Percentiles rank a stretch among this genome's conserved stretches.
phyloP scores from a whole-genome alignment of 345 rosid species.

The Salix suchowensis region DNA sequence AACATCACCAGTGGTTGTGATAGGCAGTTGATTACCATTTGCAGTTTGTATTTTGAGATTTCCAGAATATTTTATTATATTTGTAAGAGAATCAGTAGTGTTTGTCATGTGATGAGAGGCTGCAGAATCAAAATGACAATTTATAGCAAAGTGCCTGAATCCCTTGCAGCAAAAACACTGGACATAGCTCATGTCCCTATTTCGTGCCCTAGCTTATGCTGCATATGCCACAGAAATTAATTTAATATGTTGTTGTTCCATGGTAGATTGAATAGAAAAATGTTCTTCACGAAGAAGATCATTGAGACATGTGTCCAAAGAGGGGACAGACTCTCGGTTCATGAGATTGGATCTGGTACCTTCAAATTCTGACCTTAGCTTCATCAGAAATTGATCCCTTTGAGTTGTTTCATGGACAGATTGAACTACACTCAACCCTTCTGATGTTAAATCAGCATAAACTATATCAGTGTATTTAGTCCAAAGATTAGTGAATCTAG shows the following conservation, averaged over 20 bases:
- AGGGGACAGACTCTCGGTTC: neutral
- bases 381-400: neutral
- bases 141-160: neutral
- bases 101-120: neutral
- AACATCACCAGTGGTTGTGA: neutral
- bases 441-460: neutral
- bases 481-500: neutral
- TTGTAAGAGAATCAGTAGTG: neutral
- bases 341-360: neutral
- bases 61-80: neutral
- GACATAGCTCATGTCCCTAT: neutral
- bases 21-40: neutral
- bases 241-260: neutral
- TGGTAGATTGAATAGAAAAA: neutral
- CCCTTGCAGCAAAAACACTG: neutral
- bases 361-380: neutral
- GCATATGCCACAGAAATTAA: neutral
- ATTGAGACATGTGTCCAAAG: neutral
- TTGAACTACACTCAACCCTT: neutral
- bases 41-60: neutral
- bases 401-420: neutral
- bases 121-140: neutral
- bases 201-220: neutral
- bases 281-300: no score
- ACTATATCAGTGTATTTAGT: neutral